A percentile compares a stretch with the other conserved stretches of the same genome.
phyloP scores from a whole-genome alignment of 163 green algal species.

The Scenedesmus sp. region DNA sequence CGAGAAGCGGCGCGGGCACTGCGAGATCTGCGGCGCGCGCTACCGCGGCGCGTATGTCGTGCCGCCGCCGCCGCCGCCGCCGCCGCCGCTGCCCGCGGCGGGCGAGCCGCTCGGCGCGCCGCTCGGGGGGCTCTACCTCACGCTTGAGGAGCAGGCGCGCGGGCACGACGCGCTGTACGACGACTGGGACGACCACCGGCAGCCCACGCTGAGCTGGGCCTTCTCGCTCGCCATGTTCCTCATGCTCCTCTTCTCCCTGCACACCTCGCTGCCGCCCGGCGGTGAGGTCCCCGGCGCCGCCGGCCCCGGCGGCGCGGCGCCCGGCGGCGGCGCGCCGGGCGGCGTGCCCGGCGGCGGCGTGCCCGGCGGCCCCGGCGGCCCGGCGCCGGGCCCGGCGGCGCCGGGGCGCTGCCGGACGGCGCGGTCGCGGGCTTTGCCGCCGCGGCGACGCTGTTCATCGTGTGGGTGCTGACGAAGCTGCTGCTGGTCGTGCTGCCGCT shows the following conservation, averaged over 20 bases:
- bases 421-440: conserved; percentile 17
- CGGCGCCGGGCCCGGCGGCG: background rate
- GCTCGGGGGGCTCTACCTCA: conserved; percentile 21
- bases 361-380: background rate
- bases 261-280: conserved; percentile 21
- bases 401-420: background rate
- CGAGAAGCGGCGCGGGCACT: conserved; percentile 40
- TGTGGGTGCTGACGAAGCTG: conserved; percentile 42
- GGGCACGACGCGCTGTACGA: conserved; percentile 8
- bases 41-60: conserved; percentile 27
- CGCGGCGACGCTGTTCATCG: conserved; percentile 11
- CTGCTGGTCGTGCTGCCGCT: conserved; percentile 38
- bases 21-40: conserved; percentile 29
- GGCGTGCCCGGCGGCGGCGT: background rate
- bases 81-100: background rate
- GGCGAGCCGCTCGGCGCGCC: background rate
- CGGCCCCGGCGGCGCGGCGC: background rate
- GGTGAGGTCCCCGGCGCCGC: no score
- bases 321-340: background rate
- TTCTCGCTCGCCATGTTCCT: conserved; percentile 37
- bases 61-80: conserved; percentile 25
- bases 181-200: conserved; percentile 19
- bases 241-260: conserved; percentile 37
- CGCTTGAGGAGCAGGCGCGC: background rate
- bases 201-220: conserved; percentile 38